Evolutionary conservation across 257 asterid species (phyloP), one percentile per base, ranked within the genome.

Genomic region (Scutellaria galericulata): DNA sequence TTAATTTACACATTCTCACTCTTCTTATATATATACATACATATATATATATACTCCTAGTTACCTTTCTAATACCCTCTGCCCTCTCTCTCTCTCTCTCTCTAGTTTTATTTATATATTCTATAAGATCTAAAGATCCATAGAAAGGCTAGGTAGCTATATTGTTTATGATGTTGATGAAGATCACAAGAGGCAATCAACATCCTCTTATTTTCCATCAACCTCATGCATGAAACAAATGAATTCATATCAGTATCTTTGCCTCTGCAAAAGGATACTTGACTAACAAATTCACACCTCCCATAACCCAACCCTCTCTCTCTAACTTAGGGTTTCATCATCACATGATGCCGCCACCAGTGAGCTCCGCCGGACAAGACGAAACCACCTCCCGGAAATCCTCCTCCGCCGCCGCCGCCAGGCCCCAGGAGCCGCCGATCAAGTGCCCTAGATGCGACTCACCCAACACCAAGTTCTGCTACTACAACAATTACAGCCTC

Each of bases 391-490:
- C 35, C 76, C 70, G 80, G 37, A 79, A 69, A 65, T 12, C 80
- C 45, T 12, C 80, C 45, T 18, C 75, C 7, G 35, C 71, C 27
- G 22, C 31, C 10, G 31, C 57, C 20, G 24, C 66, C 2, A 71
- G 77, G 75, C 72, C 78, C 0, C 90, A 79, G 40, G 91, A 84
- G 31, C 80, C 79, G 4, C 66, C 83, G 14, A 71, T 80, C 18
- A 84, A 84, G 75, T 90, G 96, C 80, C 96, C 96, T 0, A 69
- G 96, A 61, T 88, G 96, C 52, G 94, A 89, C 64, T 89, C 96
- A 0, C 82, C 83, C 2, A 89, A 89, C 78, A 89, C 96, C 9
- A 89, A 89, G 63, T 89, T 89, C 15, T 89, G 96, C 72, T 89
- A 89, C 83, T 89, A 85, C 84, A 89, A 89, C 80, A 89, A 89